Percentiles rank a stretch among this genome's conserved stretches.
Evolutionary conservation across 2,329 filamentous ascomycete species (phyloP).

Genomic region (Peltaster fructicola): DNA sequence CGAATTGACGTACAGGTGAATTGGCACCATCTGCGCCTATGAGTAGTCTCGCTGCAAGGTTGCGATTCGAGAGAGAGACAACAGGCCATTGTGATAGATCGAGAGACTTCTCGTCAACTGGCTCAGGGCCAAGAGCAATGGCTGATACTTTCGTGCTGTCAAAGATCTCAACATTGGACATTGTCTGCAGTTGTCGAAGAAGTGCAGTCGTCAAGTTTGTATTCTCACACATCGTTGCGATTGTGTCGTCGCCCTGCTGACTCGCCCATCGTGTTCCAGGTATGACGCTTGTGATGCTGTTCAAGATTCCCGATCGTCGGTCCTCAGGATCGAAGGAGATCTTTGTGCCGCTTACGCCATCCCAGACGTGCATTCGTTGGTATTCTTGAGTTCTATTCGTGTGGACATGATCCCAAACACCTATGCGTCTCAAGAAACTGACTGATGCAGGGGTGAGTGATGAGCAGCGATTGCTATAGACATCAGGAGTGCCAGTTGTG

Average conservation of each 20-base stretch:
- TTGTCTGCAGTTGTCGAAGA: constrained; percentile 36
- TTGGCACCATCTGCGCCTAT: constrained; percentile 91
- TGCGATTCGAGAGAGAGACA: constrained; percentile 47
- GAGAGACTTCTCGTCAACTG: constrained; percentile 34
- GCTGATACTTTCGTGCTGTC: constrained; percentile 60
- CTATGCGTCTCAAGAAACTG: constrained; percentile 60
- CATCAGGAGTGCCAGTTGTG: constrained; percentile 47
- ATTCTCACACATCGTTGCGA: constrained; percentile 97
- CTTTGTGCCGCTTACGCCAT: constrained; percentile 69
- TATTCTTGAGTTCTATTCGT: constrained; percentile 64
- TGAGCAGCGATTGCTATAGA: constrained; percentile 88
- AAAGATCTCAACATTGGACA: constrained; percentile 51
- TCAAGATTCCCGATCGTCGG: constrained; percentile 9
- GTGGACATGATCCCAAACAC: constrained; percentile 67
- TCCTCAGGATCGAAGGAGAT: constrained; percentile 51
- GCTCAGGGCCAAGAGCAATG: constrained; percentile 55
- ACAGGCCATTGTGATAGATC: constrained; percentile 82
- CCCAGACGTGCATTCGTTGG: constrained; percentile 97
- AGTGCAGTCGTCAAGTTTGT: constrained; percentile 69
- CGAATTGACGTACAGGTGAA: constrained; percentile 79
- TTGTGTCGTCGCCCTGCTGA: constrained; percentile 19
- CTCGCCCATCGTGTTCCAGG: constrained; percentile 12
- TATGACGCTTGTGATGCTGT: constrained; percentile 12
- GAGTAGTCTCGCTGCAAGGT: constrained; percentile 63
- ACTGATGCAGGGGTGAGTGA: constrained; percentile 81